Evolutionary conservation across 1,284 basidiomycete genomes (phyloP), one percentile per base, ranked within the genome.

Genomic region (Sphaerobolus stellatus): DNA sequence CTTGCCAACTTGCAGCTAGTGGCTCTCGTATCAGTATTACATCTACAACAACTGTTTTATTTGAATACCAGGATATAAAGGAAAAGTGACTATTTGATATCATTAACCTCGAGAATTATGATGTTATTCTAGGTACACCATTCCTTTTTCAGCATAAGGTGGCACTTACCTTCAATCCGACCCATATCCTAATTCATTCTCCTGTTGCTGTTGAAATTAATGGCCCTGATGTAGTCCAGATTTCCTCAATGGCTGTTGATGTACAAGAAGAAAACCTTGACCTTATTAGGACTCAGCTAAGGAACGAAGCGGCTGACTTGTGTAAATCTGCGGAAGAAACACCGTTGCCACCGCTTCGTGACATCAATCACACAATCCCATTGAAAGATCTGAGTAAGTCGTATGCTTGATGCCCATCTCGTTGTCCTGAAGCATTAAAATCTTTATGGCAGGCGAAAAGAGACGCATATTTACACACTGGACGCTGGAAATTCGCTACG

Each of bases 341-440:
- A 0, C 56, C 49, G 0, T 49, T 75, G 20, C 73, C 71, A 0
- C 71, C 69, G 0, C 33, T 74, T 0, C 41, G 62, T 0, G 64
- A 50, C 1, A 69, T 75, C 1, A 74, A 75, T 40, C 72, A 75
- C 28, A 27, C 40, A 0, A 72, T 73, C 0, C 70, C 68, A 0
- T 27, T 75, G 2, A 70, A 73, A 9, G 66, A 75, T 29, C 57
- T 61, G 7, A 47, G 44, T 0, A 63, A 64, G 14, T 48, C 64
- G 0, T 71, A 72, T 38, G 61, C 62, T 0, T 72, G 68, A 68
- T n/a, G n/a, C n/a, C 62, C 65, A 0, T 64, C 64, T 0, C 8
- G 54, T 0, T 74, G 71, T 48, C 68, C 69, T 2, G 65, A 73
- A 27, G 63, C 62, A 0, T 50, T 73, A 1, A 1, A 57, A 0